Percentiles rank a stretch among this genome's conserved stretches.
Conservation (phyloP, 139 green algal genomes). For the Chlamydomonas applanata region DNA sequence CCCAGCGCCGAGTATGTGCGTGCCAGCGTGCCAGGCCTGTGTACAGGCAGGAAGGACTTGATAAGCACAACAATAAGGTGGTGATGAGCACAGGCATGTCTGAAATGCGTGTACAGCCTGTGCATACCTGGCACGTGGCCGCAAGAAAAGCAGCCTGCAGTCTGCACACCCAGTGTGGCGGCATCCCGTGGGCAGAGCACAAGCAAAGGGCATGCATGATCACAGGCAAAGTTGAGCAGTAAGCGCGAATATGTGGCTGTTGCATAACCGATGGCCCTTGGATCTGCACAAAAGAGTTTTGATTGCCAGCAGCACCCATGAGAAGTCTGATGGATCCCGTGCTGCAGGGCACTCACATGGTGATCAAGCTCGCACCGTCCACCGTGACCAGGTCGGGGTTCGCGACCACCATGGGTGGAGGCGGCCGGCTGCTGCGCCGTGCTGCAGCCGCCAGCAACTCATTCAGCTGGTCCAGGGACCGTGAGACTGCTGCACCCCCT, state of each 20-base stretch:
- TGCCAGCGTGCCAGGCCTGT: conserved; percentile 80
- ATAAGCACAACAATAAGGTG: conserved; percentile 10
- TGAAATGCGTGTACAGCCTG: no score
- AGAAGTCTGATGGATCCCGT: background rate
- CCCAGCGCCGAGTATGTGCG: conserved; percentile 52
- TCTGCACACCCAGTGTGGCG: background rate
- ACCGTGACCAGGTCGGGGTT: conserved; percentile 80
- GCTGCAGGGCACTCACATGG: conserved; percentile 50
- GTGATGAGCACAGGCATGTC: background rate
- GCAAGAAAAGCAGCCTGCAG: no score
- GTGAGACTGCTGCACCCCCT: conserved; percentile 12
- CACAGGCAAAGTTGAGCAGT: no score
- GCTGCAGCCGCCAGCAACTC: conserved; percentile 30
- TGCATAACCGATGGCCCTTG: no score
- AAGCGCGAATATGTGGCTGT: no score
- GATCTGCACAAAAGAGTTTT: no score
- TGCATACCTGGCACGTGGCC: no score
- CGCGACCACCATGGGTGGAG: conserved; percentile 75
- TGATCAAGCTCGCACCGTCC: conserved; percentile 39
- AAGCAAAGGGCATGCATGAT: no score
- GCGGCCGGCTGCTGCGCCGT: no score
- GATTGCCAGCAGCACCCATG: no score
- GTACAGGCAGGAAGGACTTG: conserved; percentile 39
- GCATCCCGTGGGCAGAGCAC: no score
- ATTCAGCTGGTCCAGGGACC: conserved; percentile 42